Conservation (phyloP, 2,329 filamentous ascomycete species). For the Gyromitra esculenta region DNA sequence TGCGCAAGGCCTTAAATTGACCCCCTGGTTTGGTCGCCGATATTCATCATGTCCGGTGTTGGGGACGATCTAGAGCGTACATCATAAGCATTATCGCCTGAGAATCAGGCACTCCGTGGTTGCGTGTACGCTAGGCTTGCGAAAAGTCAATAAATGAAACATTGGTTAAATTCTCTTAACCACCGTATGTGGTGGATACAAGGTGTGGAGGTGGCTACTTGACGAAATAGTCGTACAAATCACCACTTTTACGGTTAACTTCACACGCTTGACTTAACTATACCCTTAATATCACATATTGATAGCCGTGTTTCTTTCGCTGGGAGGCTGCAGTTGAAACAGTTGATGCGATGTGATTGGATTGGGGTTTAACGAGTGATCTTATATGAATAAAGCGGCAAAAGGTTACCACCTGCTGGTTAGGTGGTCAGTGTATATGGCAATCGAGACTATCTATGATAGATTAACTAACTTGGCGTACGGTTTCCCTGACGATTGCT, state of each 20-base stretch:
- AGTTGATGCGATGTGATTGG: background rate
- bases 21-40: no score
- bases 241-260: background rate
- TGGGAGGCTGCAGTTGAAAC: background rate
- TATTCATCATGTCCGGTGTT: background rate
- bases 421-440: background rate
- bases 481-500: background rate
- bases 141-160: background rate
- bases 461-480: background rate
- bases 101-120: background rate
- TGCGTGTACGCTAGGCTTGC: background rate
- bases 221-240: no score
- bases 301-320: background rate
- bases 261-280: background rate
- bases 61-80: background rate
- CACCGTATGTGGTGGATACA: background rate
- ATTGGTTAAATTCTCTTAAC: background rate
- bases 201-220: background rate
- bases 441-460: background rate
- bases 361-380: slow-evolving; percentile 24
- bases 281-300: background rate
- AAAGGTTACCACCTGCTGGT: slow-evolving; percentile 3
- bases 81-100: background rate
- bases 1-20: no score
- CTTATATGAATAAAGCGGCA: background rate